These are phyloP conservation scores for Phellinidium pouzarii DNA, from an alignment of 1,284 basidiomycete species.

Conservation along the genomic window DNA sequence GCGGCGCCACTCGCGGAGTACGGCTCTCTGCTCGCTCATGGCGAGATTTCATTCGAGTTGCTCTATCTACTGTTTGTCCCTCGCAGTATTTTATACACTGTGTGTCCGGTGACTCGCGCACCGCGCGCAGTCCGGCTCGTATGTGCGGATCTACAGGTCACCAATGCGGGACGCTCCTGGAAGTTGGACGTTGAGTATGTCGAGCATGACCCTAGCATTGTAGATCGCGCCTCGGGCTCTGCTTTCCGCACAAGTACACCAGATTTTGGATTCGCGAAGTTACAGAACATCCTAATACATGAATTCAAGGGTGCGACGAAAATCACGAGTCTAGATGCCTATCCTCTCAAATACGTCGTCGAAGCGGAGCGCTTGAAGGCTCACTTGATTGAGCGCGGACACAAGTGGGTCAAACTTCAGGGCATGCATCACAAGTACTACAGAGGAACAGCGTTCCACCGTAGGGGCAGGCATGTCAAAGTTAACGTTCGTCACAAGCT, in stretches of 20 bases:
- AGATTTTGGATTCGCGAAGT: not conserved
- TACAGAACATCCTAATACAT: not conserved
- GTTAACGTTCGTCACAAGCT: too few relatives aligned
- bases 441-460: too few relatives aligned
- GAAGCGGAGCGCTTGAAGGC: too few relatives aligned
- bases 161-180: not conserved
- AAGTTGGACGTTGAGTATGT: constrained; percentile 6
- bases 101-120: constrained; percentile 6
- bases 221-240: not conserved
- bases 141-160: not conserved
- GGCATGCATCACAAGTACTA: too few relatives aligned
- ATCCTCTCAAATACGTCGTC: too few relatives aligned
- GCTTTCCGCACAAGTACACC: not conserved
- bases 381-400: too few relatives aligned
- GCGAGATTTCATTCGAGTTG: constrained; percentile 22
- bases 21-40: constrained; percentile 15
- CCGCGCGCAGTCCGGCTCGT: constrained; percentile 2
- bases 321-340: not conserved
- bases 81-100: constrained; percentile 11
- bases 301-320: constrained; percentile 1
- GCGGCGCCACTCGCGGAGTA: constrained; percentile 17
- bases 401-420: too few relatives aligned
- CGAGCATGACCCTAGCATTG: not conserved
- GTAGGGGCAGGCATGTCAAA: too few relatives aligned
- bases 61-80: constrained; percentile 23